Evolutionary conservation across 2,329 filamentous ascomycete genomes (phyloP).

Genomic region (Alternaria angustiovoidea): DNA sequence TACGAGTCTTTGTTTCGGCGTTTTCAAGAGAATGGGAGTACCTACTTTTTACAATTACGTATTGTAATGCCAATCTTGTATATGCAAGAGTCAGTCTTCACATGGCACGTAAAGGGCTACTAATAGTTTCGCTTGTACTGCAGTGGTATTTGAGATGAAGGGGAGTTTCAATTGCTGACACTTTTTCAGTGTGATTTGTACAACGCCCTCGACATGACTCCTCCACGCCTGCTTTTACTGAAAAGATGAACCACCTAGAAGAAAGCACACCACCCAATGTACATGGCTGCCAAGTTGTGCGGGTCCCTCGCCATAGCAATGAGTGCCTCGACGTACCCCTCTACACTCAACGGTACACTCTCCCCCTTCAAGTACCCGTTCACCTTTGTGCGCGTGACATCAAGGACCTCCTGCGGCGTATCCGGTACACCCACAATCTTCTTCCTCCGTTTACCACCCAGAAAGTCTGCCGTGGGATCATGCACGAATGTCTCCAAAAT

Average conservation of each 20-base stretch:
- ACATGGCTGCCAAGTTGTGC: conserved; percentile 87
- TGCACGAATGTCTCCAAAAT: conserved; percentile 97
- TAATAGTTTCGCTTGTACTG: not conserved
- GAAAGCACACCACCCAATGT: conserved; percentile 90
- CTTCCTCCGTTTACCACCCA: conserved; percentile 71
- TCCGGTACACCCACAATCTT: conserved; percentile 66
- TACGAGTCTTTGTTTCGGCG: conserved; percentile 9
- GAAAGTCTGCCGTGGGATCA: conserved; percentile 92
- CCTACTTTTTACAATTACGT: conserved; percentile 14
- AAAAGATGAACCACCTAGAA: conserved; percentile 54
- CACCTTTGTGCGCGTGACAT: conserved; percentile 87
- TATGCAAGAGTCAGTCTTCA: conserved; percentile 6
- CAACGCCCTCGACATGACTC: not conserved
- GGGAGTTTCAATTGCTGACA: not conserved
- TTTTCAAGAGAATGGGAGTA: conserved; percentile 16
- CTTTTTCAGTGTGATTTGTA: not conserved
- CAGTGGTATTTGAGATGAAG: not conserved
- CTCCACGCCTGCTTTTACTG: not conserved
- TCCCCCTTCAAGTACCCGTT: conserved; percentile 84
- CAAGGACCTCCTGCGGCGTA: conserved; percentile 81
- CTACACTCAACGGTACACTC: conserved; percentile 90
- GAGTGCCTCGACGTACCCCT: conserved; percentile 96
- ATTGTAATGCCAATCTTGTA: conserved; percentile 21
- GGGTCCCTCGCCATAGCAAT: conserved; percentile 86
- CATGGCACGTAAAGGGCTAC: not conserved